Evolutionary conservation across 169 alveolate genomes (phyloP), one percentile per base, ranked within the genome.

Genomic region (Hepatocystis sp.): DNA sequence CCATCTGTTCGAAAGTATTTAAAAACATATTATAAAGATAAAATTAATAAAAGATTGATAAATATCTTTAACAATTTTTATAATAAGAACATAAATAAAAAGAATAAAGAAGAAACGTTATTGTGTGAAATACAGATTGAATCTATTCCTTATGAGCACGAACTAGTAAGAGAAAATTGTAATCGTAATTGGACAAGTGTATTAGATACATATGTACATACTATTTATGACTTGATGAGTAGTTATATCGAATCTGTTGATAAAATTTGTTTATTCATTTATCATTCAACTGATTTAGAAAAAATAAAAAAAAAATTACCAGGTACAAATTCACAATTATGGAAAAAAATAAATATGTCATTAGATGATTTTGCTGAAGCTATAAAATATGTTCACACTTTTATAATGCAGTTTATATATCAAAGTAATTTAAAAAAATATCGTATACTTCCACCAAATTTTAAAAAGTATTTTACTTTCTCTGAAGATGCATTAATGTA

Each of bases 281-380:
- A 81, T 65, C 84, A 81, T 65, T 81, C 89, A 61, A 61, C 56
- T 47, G 84, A 81, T 63, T 42, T 81, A 30, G 89, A 81, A 49
- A 81, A 81, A 49, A 81, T 81, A 81, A 81, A 63, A 40, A 81
- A 81, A 44, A 81, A 63, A 47, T 32, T 81, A 36, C 89, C 89
- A 47, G 32, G 84, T 36, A 81, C 60, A 36, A 63, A 58, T 11
- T 81, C 89, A 8, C 89, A 81, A 49, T 64, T 81, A 46, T 81
- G 89, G 89, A 81, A 81, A 63, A 81, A 63, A 63, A 64, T 81
- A 51, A 81, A 81, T 23, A 81, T 81, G 67, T 81, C 89, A 21
- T 25, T 64, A 52, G 89, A 81, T 64, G 89, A 81, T 15, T 63
- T 81, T 42, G 63, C 63, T 13, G 89, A 81, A 55, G 84, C 60